Evolutionary conservation across 2,329 filamentous ascomycete species (phyloP).

Genomic region (Pseudogymnoascus sp.): DNA sequence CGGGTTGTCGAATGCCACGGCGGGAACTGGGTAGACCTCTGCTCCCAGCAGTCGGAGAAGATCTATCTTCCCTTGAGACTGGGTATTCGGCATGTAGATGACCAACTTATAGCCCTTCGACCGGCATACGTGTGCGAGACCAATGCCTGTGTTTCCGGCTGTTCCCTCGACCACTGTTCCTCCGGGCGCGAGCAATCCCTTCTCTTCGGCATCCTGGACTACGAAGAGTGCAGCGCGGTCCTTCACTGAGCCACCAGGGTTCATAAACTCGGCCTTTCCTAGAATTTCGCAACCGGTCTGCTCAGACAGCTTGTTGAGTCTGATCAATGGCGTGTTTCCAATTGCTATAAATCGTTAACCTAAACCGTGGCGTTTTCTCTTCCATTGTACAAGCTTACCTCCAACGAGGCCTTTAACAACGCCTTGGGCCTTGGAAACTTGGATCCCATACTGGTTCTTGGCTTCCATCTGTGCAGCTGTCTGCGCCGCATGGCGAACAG

Average conservation of each 20-base stretch:
- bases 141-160: constrained; percentile 95
- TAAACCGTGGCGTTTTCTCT: background rate
- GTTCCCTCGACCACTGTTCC: constrained; percentile 96
- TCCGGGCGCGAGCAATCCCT: constrained; percentile 69
- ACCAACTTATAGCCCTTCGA: constrained; percentile 87
- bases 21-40: constrained; percentile 91
- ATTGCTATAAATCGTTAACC: constrained; percentile 54
- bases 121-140: constrained; percentile 90
- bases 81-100: constrained; percentile 99
- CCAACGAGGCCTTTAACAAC: constrained; percentile 57
- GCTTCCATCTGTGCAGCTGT: constrained; percentile 37
- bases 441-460: constrained; percentile 46
- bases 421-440: constrained; percentile 58
- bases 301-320: constrained; percentile 76
- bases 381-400: constrained; percentile 37
- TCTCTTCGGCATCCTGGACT: constrained; percentile 86
- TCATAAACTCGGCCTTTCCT: constrained; percentile 98
- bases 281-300: constrained; percentile 90
- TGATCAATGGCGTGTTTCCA: constrained; percentile 92
- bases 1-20: constrained; percentile 89
- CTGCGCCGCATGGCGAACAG: constrained; percentile 41
- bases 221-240: constrained; percentile 93
- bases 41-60: constrained; percentile 82
- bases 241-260: constrained; percentile 92
- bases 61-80: constrained; percentile 96